Conservation (phyloP, 495 filamentous ascomycete species). For the Aspergillus cristatus region DNA sequence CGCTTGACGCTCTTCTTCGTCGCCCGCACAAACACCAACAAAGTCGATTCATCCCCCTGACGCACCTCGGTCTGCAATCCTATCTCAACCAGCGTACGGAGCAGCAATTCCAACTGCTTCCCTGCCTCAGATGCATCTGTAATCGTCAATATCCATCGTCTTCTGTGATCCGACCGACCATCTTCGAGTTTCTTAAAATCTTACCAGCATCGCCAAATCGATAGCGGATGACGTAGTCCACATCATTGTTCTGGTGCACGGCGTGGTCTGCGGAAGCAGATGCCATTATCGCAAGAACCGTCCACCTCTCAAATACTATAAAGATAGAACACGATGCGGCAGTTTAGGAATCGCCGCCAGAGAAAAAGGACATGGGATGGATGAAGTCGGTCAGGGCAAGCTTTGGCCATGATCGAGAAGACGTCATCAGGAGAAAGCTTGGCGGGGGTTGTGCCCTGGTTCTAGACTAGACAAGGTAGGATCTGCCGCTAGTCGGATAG, state of each 20-base stretch:
- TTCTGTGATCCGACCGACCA: no score
- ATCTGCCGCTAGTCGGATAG: no score
- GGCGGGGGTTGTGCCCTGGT: no score
- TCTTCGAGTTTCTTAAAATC: slow-evolving; percentile 9
- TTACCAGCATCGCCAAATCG: slow-evolving; percentile 56
- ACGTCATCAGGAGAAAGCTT: no score
- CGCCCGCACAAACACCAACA: slow-evolving; percentile 78
- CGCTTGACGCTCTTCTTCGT: slow-evolving; percentile 28
- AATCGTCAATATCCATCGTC: no score
- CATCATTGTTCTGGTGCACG: slow-evolving; percentile 50
- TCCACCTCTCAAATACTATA: no score
- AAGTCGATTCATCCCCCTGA: slow-evolving; percentile 62
- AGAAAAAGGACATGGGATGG: no score
- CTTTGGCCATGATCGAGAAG: no score
- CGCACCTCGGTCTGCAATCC: slow-evolving; percentile 82
- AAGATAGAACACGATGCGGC: neutral
- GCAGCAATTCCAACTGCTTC: slow-evolving; percentile 63
- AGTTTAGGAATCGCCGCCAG: no score
- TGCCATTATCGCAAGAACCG: slow-evolving; percentile 21
- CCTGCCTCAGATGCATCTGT: slow-evolving; percentile 60
- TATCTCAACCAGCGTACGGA: slow-evolving; percentile 58
- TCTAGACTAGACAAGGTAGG: no score
- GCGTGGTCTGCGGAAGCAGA: slow-evolving; percentile 16
- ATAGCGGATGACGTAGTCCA: slow-evolving; percentile 91
- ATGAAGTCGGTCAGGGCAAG: no score